Conservation (phyloP, 148 eudicot genomes). For the Vaccinium vitisidaea region DNA sequence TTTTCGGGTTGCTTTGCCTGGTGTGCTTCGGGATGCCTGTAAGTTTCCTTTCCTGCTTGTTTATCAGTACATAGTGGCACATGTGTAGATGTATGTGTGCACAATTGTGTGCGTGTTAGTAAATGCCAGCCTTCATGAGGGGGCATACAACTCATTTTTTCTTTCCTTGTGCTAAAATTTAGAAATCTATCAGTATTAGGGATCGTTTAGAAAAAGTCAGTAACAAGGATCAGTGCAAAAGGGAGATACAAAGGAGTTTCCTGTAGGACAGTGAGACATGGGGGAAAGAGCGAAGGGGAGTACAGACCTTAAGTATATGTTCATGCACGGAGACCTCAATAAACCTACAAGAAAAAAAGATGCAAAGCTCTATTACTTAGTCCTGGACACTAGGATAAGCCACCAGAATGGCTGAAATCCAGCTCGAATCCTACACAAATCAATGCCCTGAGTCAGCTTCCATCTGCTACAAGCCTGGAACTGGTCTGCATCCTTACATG, state of each 20-base stretch:
- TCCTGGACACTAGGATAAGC: neutral
- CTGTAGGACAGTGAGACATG: neutral
- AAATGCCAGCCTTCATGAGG: neutral
- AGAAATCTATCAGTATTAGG: neutral
- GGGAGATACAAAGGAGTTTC: neutral
- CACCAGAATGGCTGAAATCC: neutral
- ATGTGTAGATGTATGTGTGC: neutral
- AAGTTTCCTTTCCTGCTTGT: slow-evolving; percentile 9
- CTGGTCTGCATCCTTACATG: neutral
- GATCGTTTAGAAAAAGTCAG: neutral
- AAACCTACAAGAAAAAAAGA: neutral
- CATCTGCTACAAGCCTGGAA: neutral
- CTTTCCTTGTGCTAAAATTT: neutral
- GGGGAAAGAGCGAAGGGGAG: neutral
- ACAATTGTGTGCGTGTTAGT: neutral
- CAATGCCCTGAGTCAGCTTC: neutral
- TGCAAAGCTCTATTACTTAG: neutral
- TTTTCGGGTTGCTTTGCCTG: slow-evolving; percentile 31
- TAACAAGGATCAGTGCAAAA: neutral
- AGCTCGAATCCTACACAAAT: neutral
- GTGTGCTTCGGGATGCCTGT: slow-evolving; percentile 21
- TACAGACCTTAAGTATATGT: neutral
- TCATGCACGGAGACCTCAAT: neutral
- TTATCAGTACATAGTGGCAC: neutral
- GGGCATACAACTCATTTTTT: neutral